phyloP scores from a whole-genome alignment of 2,329 filamentous ascomycete species.

The Xylariaceae sp. region DNA sequence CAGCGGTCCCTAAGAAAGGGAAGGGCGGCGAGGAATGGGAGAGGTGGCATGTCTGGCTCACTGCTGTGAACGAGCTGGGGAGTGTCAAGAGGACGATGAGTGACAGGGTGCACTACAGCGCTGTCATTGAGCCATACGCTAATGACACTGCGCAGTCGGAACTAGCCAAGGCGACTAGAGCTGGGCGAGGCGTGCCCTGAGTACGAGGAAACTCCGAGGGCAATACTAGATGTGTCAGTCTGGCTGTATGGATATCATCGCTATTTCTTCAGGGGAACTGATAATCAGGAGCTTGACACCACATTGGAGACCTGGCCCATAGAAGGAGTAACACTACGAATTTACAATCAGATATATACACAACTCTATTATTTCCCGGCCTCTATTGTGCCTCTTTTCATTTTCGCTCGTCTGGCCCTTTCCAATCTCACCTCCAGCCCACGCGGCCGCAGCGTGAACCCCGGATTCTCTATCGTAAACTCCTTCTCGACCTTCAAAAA shows the following conservation, averaged over 20 bases:
- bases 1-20: slow-evolving; percentile 44
- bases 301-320: not conserved
- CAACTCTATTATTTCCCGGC: not conserved
- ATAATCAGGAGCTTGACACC: not conserved
- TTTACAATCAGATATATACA: not conserved
- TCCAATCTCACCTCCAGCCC: slow-evolving; percentile 1
- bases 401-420: not conserved
- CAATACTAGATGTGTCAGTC: not conserved
- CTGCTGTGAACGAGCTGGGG: slow-evolving; percentile 41
- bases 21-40: slow-evolving; percentile 43
- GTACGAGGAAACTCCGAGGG: not conserved
- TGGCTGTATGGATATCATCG: not conserved
- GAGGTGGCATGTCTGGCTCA: slow-evolving; percentile 47
- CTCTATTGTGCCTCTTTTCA: not conserved
- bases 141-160: slow-evolving; percentile 40
- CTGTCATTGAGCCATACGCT: slow-evolving; percentile 47
- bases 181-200: slow-evolving; percentile 48
- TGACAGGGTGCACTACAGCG: slow-evolving; percentile 48
- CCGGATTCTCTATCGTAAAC: not conserved
- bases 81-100: slow-evolving; percentile 51
- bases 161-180: slow-evolving; percentile 40
- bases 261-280: not conserved
- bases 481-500: not conserved
- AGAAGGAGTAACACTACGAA: not conserved
- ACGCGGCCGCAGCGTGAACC: not conserved